phyloP scores from a whole-genome alignment of 495 filamentous ascomycete species.

The Daldinia caldariorum region DNA sequence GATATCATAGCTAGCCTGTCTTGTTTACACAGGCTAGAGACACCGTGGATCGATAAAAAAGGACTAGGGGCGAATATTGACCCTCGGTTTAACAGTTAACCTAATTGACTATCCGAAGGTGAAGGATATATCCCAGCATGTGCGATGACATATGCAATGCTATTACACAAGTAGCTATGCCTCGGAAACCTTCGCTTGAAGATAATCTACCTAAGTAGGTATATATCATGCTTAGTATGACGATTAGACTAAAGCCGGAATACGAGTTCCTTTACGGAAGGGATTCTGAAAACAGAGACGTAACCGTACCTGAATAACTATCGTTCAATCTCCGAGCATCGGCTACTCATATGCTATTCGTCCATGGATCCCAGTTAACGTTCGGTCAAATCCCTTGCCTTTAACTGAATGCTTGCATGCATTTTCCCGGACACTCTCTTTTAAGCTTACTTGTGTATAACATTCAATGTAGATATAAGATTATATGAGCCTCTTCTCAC shows the following conservation, averaged over 20 bases:
- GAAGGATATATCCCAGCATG: neutral
- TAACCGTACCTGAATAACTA: constrained; percentile 12
- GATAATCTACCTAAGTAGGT: neutral
- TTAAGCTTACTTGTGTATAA: neutral
- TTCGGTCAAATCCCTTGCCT: constrained; percentile 23
- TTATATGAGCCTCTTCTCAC: constrained; percentile 3
- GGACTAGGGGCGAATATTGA: neutral
- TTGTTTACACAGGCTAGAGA: constrained; percentile 7
- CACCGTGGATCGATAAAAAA: neutral
- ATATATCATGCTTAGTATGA: constrained; percentile 1
- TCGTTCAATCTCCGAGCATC: constrained; percentile 42
- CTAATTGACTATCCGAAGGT: neutral
- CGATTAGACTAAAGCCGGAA: constrained; percentile 20
- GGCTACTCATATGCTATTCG: constrained; percentile 21
- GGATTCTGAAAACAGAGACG: constrained; percentile 14
- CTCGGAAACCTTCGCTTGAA: constrained; percentile 20
- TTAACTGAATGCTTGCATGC: constrained; percentile 31
- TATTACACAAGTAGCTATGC: constrained; percentile 10
- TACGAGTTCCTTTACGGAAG: constrained; percentile 21
- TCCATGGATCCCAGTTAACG: constrained; percentile 6
- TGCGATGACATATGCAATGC: constrained; percentile 20
- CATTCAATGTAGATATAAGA: constrained; percentile 17
- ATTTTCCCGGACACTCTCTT: neutral
- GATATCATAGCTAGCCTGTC: neutral
- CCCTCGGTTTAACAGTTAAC: constrained; percentile 7